A percentile compares a stretch with the other conserved stretches of the same genome.
Conservation (phyloP, 1,284 basidiomycete genomes). For the Porodaedalea pini region DNA sequence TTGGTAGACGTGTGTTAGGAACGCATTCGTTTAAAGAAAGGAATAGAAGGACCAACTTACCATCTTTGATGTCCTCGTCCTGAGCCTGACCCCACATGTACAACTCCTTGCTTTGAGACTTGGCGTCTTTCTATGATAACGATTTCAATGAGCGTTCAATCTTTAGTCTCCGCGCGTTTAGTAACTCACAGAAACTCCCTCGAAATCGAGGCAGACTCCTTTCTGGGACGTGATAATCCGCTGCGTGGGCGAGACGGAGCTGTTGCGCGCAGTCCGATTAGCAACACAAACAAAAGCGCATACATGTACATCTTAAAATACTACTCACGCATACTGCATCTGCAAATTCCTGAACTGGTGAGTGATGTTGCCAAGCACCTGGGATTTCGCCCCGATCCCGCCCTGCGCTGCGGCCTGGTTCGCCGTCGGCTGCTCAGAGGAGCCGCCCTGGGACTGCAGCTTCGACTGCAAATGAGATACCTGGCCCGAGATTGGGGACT, state of each 20-base stretch:
- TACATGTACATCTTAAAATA: neutral
- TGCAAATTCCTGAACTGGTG: constrained; percentile 68
- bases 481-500: constrained; percentile 52
- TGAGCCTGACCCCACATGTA: constrained; percentile 77
- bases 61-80: constrained; percentile 68
- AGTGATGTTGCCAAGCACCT: constrained; percentile 58
- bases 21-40: constrained; percentile 1
- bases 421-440: constrained; percentile 34
- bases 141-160: neutral
- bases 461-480: constrained; percentile 38
- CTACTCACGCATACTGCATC: constrained; percentile 66
- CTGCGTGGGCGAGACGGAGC: constrained; percentile 58
- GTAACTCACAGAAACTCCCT: constrained; percentile 43
- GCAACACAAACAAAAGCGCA: constrained; percentile 13
- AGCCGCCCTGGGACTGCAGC: constrained; percentile 11
- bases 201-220: constrained; percentile 68
- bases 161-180: too few species aligned
- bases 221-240: constrained; percentile 74
- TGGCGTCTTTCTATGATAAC: constrained; percentile 44
- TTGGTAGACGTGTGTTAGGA: neutral
- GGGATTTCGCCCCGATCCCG: constrained; percentile 40
- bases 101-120: constrained; percentile 74
- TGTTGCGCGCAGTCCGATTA: constrained; percentile 26
- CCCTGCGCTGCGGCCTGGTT: constrained; percentile 41
- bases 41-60: constrained; percentile 35